Conservation (phyloP, 2,329 filamentous ascomycete species). For the Trichoderma asperellum region DNA sequence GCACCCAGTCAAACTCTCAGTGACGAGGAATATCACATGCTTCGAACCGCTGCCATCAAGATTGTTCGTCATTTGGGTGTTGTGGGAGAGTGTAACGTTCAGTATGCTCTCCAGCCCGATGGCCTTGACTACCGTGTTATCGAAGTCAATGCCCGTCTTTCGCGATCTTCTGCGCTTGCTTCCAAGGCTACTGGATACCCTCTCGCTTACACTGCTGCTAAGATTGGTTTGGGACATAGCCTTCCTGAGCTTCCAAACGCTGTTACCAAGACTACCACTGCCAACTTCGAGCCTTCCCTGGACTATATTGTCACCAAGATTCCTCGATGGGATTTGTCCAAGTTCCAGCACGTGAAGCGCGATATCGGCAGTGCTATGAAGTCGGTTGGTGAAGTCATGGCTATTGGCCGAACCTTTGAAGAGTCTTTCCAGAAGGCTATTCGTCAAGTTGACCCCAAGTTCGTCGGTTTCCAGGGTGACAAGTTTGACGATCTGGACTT, state of each 20-base stretch:
- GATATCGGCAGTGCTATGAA: constrained; percentile 99
- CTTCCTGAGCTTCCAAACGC: constrained; percentile 96
- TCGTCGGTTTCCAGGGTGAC: constrained; percentile 91
- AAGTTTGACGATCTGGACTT: constrained; percentile 92
- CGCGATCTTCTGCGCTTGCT: constrained; percentile 92
- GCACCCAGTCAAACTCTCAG: constrained; percentile 95
- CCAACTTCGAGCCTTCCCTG: constrained; percentile 96
- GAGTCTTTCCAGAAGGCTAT: constrained; percentile 99
- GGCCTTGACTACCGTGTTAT: constrained; percentile 98
- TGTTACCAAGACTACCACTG: constrained; percentile 97
- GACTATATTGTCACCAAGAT: constrained; percentile 99
- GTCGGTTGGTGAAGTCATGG: constrained; percentile 99
- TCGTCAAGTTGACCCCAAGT: constrained; percentile 91
- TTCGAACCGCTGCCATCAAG: constrained; percentile 95
- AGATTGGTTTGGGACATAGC: constrained; percentile 95
- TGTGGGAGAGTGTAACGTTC: constrained; percentile 97
- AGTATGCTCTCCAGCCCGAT: constrained; percentile 95
- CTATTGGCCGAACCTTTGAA: constrained; percentile 96
- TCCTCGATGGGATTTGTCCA: constrained; percentile 95
- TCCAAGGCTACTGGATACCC: constrained; percentile 99
- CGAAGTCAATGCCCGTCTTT: constrained; percentile 98
- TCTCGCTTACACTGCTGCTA: constrained; percentile 94
- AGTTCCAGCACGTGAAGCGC: constrained; percentile 98
- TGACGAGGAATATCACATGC: constrained; percentile 99
- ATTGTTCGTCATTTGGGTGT: constrained; percentile 96